Conservation (phyloP, 2,329 filamentous ascomycete genomes). For the Pezicula radicicola region DNA sequence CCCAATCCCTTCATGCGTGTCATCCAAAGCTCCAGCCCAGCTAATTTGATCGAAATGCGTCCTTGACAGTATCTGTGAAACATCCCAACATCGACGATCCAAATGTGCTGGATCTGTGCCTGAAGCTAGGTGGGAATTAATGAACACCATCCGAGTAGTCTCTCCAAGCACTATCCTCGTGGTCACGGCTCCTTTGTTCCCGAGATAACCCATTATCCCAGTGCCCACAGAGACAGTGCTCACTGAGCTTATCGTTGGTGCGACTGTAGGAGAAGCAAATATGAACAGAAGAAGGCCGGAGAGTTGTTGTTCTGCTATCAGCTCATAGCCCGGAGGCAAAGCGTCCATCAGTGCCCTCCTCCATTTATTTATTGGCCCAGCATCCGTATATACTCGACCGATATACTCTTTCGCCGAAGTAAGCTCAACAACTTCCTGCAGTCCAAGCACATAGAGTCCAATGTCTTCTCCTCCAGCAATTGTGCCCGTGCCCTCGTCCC, state of each 20-base stretch:
- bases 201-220: slow-evolving; percentile 87
- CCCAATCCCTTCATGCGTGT: slow-evolving; percentile 69
- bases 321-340: slow-evolving; percentile 72
- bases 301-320: slow-evolving; percentile 79
- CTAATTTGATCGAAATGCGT: slow-evolving; percentile 75
- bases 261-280: slow-evolving; percentile 77
- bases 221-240: slow-evolving; percentile 84
- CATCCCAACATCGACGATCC: slow-evolving; percentile 89
- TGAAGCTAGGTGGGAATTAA: slow-evolving; percentile 89
- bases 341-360: slow-evolving; percentile 71
- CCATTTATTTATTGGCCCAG: slow-evolving; percentile 72
- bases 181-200: slow-evolving; percentile 90
- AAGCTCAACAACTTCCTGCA: slow-evolving; percentile 92
- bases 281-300: slow-evolving; percentile 81
- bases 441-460: slow-evolving; percentile 82
- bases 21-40: slow-evolving; percentile 60
- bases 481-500: slow-evolving; percentile 16
- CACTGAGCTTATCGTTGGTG: slow-evolving; percentile 72
- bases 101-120: slow-evolving; percentile 75
- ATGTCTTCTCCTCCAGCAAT: slow-evolving; percentile 65
- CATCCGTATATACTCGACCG: slow-evolving; percentile 68
- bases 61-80: slow-evolving; percentile 70
- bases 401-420: slow-evolving; percentile 77
- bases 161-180: slow-evolving; percentile 84
- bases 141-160: slow-evolving; percentile 82